Evolutionary conservation across 169 alveolate genomes (phyloP).

Genomic region (Cryptosporidium bovis): DNA sequence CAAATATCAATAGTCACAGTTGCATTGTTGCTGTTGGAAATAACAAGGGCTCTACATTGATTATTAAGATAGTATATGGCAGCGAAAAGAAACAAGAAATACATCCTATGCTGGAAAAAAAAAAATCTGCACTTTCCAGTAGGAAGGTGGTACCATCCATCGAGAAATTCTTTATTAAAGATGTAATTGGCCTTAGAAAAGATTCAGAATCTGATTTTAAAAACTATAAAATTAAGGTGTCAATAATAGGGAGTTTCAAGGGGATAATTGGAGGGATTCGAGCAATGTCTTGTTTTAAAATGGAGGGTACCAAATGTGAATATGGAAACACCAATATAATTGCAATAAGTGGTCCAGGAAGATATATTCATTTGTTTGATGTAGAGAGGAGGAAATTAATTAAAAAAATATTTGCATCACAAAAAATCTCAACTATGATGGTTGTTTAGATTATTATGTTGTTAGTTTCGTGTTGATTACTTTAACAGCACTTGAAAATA

Average conservation of each 20-base stretch:
- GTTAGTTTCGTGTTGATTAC: neutral
- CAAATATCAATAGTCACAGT: slow-evolving; percentile 26
- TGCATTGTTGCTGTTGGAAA: slow-evolving; percentile 53
- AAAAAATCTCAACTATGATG: slow-evolving; percentile 5
- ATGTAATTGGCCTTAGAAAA: neutral
- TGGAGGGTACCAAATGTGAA: neutral
- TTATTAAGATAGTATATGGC: slow-evolving; percentile 6
- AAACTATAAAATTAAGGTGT: slow-evolving; percentile 14
- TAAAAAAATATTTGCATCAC: slow-evolving; percentile 37
- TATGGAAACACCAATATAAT: neutral
- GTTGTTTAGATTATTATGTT: neutral
- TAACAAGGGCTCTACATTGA: slow-evolving; percentile 40
- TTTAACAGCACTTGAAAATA: neutral
- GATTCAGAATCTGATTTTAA: neutral
- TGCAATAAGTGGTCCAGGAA: slow-evolving; percentile 50
- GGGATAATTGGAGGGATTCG: slow-evolving; percentile 68
- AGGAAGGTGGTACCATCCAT: slow-evolving; percentile 1
- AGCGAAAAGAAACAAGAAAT: neutral
- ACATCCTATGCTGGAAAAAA: neutral
- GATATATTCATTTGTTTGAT: slow-evolving; percentile 51
- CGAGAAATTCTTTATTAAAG: neutral
- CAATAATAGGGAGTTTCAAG: slow-evolving; percentile 32
- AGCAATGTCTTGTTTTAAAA: neutral
- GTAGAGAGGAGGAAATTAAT: slow-evolving; percentile 35
- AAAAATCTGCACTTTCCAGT: slow-evolving; percentile 28